Percentiles rank a stretch among this genome's conserved stretches.
Evolutionary conservation across 495 filamentous ascomycete genomes (phyloP).

Genomic region (Tuber magnatum): DNA sequence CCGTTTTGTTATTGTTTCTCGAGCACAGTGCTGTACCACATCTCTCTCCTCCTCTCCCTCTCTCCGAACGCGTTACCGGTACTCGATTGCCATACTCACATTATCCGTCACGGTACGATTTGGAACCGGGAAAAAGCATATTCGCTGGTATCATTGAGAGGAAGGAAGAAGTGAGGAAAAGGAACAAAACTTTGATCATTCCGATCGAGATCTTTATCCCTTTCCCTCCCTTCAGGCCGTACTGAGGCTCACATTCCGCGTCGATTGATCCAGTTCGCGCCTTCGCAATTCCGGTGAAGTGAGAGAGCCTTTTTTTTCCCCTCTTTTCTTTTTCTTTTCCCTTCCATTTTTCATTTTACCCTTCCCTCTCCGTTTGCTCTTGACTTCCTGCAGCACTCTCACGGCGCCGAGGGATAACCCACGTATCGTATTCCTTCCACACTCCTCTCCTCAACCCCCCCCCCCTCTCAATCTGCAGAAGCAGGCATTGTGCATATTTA

Average conservation of each 20-base stretch:
- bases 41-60: background rate
- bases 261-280: background rate
- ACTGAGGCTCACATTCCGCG: background rate
- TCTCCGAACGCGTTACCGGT: background rate
- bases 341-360: slow-evolving; percentile 15
- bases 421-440: slow-evolving; percentile 16
- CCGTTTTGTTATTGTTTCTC: slow-evolving; percentile 14
- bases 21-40: background rate
- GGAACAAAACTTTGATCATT: background rate
- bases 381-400: slow-evolving; percentile 11
- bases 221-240: background rate
- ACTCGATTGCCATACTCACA: background rate
- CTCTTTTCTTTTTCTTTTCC: slow-evolving; percentile 17
- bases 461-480: slow-evolving; percentile 18
- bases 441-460: background rate
- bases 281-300: background rate
- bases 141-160: background rate
- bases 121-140: background rate
- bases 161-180: background rate
- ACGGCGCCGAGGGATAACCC: slow-evolving; percentile 14
- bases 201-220: background rate
- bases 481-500: slow-evolving; percentile 34
- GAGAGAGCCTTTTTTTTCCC: slow-evolving; percentile 6
- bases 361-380: slow-evolving; percentile 8
- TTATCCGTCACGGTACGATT: background rate